Percentiles rank a stretch among this genome's conserved stretches.
phyloP scores from a whole-genome alignment of 1,139 yeast genomes.

The Ogataea hybrid region DNA sequence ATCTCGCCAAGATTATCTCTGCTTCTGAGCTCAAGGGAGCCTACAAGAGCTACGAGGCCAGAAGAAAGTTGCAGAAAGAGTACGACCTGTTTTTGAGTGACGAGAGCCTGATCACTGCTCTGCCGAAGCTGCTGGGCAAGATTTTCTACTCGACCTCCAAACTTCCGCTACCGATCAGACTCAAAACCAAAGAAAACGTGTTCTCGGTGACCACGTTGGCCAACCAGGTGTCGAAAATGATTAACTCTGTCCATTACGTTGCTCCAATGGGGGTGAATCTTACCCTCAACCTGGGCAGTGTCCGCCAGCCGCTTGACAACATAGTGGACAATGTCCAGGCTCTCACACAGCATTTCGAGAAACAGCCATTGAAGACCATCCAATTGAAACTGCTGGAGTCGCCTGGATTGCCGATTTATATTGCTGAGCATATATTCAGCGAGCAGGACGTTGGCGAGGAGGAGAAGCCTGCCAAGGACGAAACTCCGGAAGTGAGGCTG shows the following conservation, averaged over 20 bases:
- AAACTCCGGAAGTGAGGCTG: slow-evolving; percentile 41
- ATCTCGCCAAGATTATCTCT: slow-evolving; percentile 48
- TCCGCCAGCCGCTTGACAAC: slow-evolving; percentile 36
- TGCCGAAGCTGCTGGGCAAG: slow-evolving; percentile 84
- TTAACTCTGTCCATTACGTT: slow-evolving; percentile 58
- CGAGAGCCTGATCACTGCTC: slow-evolving; percentile 71
- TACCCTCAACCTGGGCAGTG: slow-evolving; percentile 64
- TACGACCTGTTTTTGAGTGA: slow-evolving; percentile 81
- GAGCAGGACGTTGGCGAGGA: slow-evolving; percentile 37
- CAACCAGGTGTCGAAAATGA: slow-evolving; percentile 58
- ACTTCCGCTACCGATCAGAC: slow-evolving; percentile 69
- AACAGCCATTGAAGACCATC: slow-evolving; percentile 53
- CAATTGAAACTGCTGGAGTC: slow-evolving; percentile 69
- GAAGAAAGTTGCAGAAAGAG: slow-evolving; percentile 58
- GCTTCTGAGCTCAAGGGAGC: slow-evolving; percentile 61
- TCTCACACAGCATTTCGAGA: slow-evolving; percentile 50
- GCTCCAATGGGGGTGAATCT: slow-evolving; percentile 76
- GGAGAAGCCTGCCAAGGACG: slow-evolving; percentile 33
- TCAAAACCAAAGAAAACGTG: slow-evolving; percentile 36
- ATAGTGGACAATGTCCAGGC: slow-evolving; percentile 56
- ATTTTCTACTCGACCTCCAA: slow-evolving; percentile 63
- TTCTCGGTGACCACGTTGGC: slow-evolving; percentile 55
- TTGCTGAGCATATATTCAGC: slow-evolving; percentile 57
- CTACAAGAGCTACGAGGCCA: slow-evolving; percentile 66
- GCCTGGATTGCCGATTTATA: slow-evolving; percentile 82